Evolutionary conservation across 2,329 filamentous ascomycete genomes (phyloP).

Genomic region (Bipolaris victoriae): DNA sequence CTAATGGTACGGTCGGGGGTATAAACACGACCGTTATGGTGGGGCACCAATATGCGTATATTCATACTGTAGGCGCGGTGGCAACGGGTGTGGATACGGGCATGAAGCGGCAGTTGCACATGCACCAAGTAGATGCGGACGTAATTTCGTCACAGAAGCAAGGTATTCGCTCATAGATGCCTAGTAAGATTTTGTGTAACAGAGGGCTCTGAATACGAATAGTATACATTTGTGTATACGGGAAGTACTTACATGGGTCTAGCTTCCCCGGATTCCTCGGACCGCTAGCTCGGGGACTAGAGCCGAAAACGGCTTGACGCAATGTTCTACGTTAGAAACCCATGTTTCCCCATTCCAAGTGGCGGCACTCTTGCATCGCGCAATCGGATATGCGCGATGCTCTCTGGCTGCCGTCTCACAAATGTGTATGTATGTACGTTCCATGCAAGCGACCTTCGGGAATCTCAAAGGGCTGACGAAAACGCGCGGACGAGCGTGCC

Average conservation of each 20-base stretch:
- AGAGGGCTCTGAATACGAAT: not conserved
- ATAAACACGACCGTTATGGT: constrained; percentile 1
- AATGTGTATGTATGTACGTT: too few species aligned
- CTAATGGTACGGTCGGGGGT: not conserved
- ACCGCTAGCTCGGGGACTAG: constrained; percentile 12
- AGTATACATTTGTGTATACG: too few species aligned
- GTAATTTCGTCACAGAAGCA: not conserved
- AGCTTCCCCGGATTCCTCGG: constrained; percentile 16
- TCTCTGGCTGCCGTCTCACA: not conserved
- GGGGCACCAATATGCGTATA: constrained; percentile 13
- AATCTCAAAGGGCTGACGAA: not conserved
- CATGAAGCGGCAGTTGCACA: not conserved
- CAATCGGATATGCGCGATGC: not conserved
- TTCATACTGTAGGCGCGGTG: not conserved
- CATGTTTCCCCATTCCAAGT: not conserved
- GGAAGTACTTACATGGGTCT: too few species aligned
- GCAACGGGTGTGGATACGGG: not conserved
- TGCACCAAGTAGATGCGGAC: not conserved
- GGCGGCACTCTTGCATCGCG: too few species aligned
- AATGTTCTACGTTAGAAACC: not conserved
- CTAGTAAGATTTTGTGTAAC: not conserved
- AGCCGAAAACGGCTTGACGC: not conserved
- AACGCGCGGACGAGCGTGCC: not conserved
- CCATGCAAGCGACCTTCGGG: not conserved
- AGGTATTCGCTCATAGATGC: not conserved